Percentiles rank a stretch among this genome's conserved stretches.
phyloP scores from a whole-genome alignment of 2,329 filamentous ascomycete genomes.

The Diatrype stigma region DNA sequence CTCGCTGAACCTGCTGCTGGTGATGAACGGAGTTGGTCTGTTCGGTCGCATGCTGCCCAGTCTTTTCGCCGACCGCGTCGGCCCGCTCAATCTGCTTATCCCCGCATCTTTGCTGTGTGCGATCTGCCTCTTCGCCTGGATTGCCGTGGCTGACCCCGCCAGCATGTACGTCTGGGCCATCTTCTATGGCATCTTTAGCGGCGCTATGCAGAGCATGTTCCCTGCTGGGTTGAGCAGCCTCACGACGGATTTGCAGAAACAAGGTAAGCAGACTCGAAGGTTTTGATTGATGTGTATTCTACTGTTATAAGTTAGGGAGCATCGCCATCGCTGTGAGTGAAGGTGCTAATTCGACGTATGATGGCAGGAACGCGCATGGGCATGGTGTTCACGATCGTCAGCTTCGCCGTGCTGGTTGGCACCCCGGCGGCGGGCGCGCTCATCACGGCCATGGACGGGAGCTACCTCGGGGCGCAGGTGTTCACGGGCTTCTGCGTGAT shows the following conservation, averaged over 20 bases:
- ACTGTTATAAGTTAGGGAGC: too few species aligned
- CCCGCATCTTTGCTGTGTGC: conserved; percentile 40
- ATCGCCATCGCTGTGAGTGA: too few species aligned
- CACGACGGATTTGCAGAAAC: conserved; percentile 46
- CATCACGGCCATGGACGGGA: conserved; percentile 36
- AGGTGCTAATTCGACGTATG: too few species aligned
- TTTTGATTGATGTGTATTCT: too few species aligned
- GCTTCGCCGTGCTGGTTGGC: conserved; percentile 49
- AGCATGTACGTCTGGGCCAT: conserved; percentile 59
- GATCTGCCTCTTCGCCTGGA: conserved; percentile 52
- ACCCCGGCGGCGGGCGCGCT: conserved; percentile 49
- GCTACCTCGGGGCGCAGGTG: conserved; percentile 43
- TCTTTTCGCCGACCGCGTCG: conserved; percentile 52
- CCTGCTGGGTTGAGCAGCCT: conserved; percentile 56
- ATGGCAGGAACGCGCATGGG: conserved; percentile 42
- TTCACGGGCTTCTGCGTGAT: conserved; percentile 43
- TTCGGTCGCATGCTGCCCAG: conserved; percentile 56
- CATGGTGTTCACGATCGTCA: conserved; percentile 54
- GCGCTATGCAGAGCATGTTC: conserved; percentile 63
- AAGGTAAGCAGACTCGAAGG: conserved; percentile 27
- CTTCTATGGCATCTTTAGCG: conserved; percentile 61
- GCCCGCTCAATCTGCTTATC: conserved; percentile 58
- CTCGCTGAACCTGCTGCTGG: conserved; percentile 57
- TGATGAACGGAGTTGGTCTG: conserved; percentile 61
- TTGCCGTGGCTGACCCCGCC: conserved; percentile 43